Conservation (phyloP, 2,329 filamentous ascomycete genomes). For the Fusarium sp. region DNA sequence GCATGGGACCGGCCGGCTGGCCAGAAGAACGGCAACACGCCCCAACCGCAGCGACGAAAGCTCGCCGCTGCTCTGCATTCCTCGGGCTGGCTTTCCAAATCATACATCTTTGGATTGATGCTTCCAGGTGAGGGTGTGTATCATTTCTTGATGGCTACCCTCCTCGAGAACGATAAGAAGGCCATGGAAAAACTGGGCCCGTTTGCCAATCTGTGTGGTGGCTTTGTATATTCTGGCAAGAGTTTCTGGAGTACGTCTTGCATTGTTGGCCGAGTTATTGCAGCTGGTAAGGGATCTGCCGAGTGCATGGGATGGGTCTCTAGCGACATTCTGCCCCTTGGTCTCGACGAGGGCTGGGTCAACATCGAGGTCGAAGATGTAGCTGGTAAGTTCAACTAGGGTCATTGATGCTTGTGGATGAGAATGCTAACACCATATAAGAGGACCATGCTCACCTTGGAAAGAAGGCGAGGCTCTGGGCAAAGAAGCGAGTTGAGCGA, state of each 20-base stretch:
- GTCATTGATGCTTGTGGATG: background rate
- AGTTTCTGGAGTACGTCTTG: slow-evolving; percentile 75
- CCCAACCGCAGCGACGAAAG: slow-evolving; percentile 58
- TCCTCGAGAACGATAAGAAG: slow-evolving; percentile 69
- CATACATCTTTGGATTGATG: slow-evolving; percentile 70
- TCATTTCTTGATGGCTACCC: slow-evolving; percentile 70
- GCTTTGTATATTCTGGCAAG: slow-evolving; percentile 68
- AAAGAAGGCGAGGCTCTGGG: slow-evolving; percentile 67
- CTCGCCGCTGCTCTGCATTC: slow-evolving; percentile 65
- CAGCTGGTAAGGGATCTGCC: slow-evolving; percentile 66
- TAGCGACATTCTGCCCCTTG: slow-evolving; percentile 63
- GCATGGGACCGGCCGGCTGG: slow-evolving; percentile 49
- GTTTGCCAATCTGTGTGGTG: slow-evolving; percentile 68
- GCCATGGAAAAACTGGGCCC: slow-evolving; percentile 66
- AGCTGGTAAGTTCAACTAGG: slow-evolving; percentile 51
- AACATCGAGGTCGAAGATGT: slow-evolving; percentile 64
- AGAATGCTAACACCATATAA: slow-evolving; percentile 41
- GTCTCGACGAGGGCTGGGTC: slow-evolving; percentile 64
- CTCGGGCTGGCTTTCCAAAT: slow-evolving; percentile 72
- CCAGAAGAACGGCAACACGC: slow-evolving; percentile 40
- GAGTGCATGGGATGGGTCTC: slow-evolving; percentile 76
- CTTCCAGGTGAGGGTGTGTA: slow-evolving; percentile 69
- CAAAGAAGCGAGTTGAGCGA: slow-evolving; percentile 64
- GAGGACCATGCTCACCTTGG: slow-evolving; percentile 60
- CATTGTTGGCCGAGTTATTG: slow-evolving; percentile 69